A percentile compares a stretch with the other conserved stretches of the same genome.
These are phyloP conservation scores for Talaromyces rugulosus DNA, from an alignment of 2,329 filamentous ascomycete species.

Conservation along the genomic window DNA sequence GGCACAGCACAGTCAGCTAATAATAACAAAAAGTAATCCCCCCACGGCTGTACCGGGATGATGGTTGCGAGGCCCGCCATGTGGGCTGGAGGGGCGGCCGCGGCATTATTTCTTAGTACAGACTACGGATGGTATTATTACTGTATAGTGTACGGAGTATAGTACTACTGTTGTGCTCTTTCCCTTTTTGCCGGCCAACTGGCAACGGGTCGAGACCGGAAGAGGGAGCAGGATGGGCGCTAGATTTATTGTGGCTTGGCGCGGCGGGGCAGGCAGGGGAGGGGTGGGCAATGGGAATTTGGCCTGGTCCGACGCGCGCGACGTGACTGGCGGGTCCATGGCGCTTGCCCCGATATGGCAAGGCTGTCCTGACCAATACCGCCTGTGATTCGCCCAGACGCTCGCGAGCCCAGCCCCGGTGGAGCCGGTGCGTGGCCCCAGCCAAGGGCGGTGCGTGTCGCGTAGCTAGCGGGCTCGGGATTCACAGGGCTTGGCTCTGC, in stretches of 20 bases:
- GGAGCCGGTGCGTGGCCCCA: slow-evolving; percentile 1
- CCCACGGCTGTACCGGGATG: slow-evolving; percentile 24
- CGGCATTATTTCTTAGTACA: slow-evolving; percentile 5
- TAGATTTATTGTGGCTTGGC: not conserved
- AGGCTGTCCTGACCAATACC: no score
- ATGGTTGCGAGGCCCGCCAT: slow-evolving; percentile 23
- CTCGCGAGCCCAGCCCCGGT: not conserved
- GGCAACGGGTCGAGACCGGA: not conserved
- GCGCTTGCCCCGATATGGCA: not conserved
- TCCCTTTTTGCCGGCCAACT: not conserved
- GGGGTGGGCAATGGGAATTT: not conserved
- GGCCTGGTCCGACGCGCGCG: not conserved
- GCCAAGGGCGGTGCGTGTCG: not conserved
- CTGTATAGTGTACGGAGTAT: not conserved
- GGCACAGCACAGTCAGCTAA: not conserved
- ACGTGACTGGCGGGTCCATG: not conserved
- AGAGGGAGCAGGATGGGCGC: not conserved
- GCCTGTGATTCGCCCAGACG: not conserved
- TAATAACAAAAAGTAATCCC: not conserved
- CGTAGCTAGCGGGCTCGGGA: not conserved
- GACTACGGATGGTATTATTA: not conserved
- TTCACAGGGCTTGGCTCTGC: not conserved
- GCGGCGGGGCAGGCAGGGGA: not conserved
- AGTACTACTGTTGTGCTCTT: not conserved
- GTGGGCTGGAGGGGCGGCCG: slow-evolving; percentile 22